Base-by-base conservation (phyloP, 1,284 basidiomycete genomes). In the Microbotryum silenes-acaulis region DNA sequence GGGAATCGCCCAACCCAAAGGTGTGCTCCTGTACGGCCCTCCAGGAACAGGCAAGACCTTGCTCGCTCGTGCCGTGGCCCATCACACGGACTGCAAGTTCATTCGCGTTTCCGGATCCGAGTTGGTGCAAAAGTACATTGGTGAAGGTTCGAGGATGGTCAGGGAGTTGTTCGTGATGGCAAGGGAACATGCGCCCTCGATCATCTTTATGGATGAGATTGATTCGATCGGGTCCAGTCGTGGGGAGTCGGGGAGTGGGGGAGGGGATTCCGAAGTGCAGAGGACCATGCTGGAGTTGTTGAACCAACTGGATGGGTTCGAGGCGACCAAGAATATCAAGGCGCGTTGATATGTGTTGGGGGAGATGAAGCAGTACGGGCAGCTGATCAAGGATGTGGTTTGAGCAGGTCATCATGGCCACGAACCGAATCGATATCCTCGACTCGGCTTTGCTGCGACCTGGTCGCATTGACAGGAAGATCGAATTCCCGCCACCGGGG, bases 111-210 rank as follows among this genome's bases (percentile, higher is more conserved):
- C 87, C 52, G 94, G 94, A 42, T 89, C 87, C 44, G 94, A 98
- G 77, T 78, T 98, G 46, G 94, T 98, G 65, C 94, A 97, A 78
- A 98, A 97, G 80, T 97, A 97, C 75, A 97, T 97, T 71, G 94
- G 94, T 62, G 94, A 97, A 78, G 94, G 94, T 50, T 89, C 87
- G 66, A 81, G 94, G 64, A 96, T 94, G 91, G 92, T 96, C 23
- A 83, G 94, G 63, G 94, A 98, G 79, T 78, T 98, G 59, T 98
- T 98, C 80, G 91, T 97, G 67, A 97, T 97, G 94, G 94, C 96
- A 2, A 79, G 93, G 68, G 94, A 97, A 76, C 93, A 97, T 74
- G 94, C 94, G 0, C 94, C 94, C 0, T 94, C 90, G 75, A 98
- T 99, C 80, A 93, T 99, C 75, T 97, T 97, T 77, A 83, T 97